Percentiles rank a stretch among this genome's conserved stretches.
Evolutionary conservation across 179 eudicot species (phyloP).

Genomic region (Silene coronaria): DNA sequence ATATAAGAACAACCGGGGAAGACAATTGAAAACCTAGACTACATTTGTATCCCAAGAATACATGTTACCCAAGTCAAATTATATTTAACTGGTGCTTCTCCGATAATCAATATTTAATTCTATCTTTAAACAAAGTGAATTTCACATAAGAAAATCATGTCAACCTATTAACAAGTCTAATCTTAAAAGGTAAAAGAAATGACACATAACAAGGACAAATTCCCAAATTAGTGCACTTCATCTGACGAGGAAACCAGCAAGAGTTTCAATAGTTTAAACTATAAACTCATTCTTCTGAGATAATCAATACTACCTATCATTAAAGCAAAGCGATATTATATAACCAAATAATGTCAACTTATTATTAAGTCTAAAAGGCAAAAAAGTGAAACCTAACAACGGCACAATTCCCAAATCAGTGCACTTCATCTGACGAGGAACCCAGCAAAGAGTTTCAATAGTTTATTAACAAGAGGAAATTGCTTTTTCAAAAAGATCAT

Average conservation of each 20-base stretch:
- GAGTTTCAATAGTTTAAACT: not conserved
- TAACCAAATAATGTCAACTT: not conserved
- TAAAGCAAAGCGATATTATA: not conserved
- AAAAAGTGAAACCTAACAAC: constrained; percentile 15
- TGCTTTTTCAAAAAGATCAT: not conserved
- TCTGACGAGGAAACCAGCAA: not conserved
- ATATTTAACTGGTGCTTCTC: not conserved
- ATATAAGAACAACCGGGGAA: not conserved
- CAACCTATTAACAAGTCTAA: not conserved
- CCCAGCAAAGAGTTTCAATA: constrained; percentile 14
- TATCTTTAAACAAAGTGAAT: not conserved
- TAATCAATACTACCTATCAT: constrained; percentile 10
- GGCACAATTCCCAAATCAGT: constrained; percentile 7
- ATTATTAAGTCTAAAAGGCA: constrained; percentile 4
- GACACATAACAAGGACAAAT: no score
- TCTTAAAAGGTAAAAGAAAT: no score
- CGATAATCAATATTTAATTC: no score
- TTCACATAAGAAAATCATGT: not conserved
- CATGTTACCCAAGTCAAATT: not conserved
- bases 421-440: constrained; percentile 16
- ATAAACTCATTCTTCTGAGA: not conserved
- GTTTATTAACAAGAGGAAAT: not conserved
- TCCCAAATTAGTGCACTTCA: not conserved
- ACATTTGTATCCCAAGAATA: not conserved
- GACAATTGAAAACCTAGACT: not conserved